These are phyloP conservation scores for Alternaria triticina DNA, from an alignment of 2,329 filamentous ascomycete genomes.

Conservation along the genomic window DNA sequence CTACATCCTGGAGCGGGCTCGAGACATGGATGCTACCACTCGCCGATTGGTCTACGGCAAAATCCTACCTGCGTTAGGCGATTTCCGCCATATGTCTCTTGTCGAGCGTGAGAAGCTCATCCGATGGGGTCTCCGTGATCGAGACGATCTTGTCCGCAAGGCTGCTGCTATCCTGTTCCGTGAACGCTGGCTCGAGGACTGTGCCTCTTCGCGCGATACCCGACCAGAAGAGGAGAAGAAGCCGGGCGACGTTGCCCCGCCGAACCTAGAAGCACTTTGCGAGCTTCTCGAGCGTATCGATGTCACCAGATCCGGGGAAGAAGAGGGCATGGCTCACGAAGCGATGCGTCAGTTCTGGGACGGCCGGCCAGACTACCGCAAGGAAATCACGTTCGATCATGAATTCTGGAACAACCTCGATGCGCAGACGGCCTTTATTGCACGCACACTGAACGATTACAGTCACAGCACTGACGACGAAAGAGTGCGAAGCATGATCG, in stretches of 20 bases:
- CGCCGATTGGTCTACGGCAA: constrained; percentile 85
- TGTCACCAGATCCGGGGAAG: constrained; percentile 85
- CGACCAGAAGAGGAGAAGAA: constrained; percentile 62
- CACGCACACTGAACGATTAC: constrained; percentile 92
- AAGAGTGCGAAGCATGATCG: constrained; percentile 76
- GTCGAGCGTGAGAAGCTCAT: constrained; percentile 95
- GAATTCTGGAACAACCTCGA: constrained; percentile 81
- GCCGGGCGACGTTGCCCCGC: constrained; percentile 50
- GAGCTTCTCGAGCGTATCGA: constrained; percentile 95
- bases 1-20: constrained; percentile 85
- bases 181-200: constrained; percentile 98
- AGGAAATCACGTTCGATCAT: constrained; percentile 74
- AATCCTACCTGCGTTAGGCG: constrained; percentile 84
- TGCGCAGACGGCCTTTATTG: constrained; percentile 88
- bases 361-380: constrained; percentile 81
- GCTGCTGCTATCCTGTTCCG: constrained; percentile 88
- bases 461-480: constrained; percentile 77
- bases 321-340: constrained; percentile 88
- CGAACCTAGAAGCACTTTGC: constrained; percentile 78
- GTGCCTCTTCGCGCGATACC: constrained; percentile 70
- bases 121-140: constrained; percentile 90
- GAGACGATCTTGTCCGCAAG: constrained; percentile 92
- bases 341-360: constrained; percentile 98
- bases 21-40: constrained; percentile 86
- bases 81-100: constrained; percentile 91